A percentile compares a stretch with the other conserved stretches of the same genome.
Conservation (phyloP, 2,329 filamentous ascomycete species). For the Pyrenochaeta sp. region DNA sequence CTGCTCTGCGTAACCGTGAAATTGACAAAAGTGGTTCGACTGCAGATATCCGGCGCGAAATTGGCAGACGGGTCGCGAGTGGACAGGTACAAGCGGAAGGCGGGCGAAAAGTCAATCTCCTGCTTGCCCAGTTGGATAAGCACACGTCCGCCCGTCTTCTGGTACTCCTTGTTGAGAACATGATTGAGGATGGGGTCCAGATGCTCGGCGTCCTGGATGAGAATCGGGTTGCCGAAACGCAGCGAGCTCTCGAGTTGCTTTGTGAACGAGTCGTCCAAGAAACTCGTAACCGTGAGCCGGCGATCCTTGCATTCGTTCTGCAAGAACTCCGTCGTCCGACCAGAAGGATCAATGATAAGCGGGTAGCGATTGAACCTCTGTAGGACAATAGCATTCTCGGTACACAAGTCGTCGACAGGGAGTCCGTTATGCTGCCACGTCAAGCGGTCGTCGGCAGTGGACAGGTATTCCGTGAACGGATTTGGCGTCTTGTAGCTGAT, state of each 20-base stretch:
- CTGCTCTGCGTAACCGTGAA: constrained; percentile 99
- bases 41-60: constrained; percentile 96
- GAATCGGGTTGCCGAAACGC: constrained; percentile 96
- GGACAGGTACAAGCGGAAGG: constrained; percentile 93
- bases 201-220: constrained; percentile 98
- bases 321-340: constrained; percentile 91
- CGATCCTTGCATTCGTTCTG: constrained; percentile 94
- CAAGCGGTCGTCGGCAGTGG: constrained; percentile 92
- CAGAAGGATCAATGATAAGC: constrained; percentile 96
- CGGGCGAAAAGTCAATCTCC: constrained; percentile 97
- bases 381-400: constrained; percentile 96
- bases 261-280: constrained; percentile 96
- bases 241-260: constrained; percentile 97
- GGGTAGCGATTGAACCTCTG: constrained; percentile 99
- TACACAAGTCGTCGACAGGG: constrained; percentile 96
- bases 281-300: constrained; percentile 94
- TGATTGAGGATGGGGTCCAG: constrained; percentile 97
- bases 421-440: constrained; percentile 94
- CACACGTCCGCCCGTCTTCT: constrained; percentile 96
- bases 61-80: constrained; percentile 95
- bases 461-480: constrained; percentile 94
- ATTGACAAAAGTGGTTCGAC: constrained; percentile 98
- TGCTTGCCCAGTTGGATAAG: constrained; percentile 98
- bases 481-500: constrained; percentile 93
- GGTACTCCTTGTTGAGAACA: constrained; percentile 98